Evolutionary conservation across 345 rosid species (phyloP), one percentile per base, ranked within the genome.

Genomic region (Luvunga scandens): DNA sequence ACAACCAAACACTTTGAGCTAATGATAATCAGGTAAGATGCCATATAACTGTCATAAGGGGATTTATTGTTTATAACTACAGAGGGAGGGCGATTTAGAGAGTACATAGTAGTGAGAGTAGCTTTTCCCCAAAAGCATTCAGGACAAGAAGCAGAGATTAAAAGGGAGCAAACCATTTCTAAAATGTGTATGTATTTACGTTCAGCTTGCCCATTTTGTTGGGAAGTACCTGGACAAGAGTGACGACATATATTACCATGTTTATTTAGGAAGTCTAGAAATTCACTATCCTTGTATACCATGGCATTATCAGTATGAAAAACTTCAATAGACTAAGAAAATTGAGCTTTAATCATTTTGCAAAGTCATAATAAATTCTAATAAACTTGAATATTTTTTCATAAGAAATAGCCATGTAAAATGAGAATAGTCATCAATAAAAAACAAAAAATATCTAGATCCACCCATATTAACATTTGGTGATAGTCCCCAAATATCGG

Each of bases 21-120:
- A 0, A 6, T 21, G 27, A 19, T 66, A 66, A 21, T 6, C 2
- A 6, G 55, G 84, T 34, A 19, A 14, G 2, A 36, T 8, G 0
- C 60, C 42, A 77, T 36, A 66, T 38, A 81, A 60, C 0, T 13
- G 22, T 81, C 78, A 72, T 53, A 77, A 8, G 66, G 62, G 56
- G 70, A 31, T 2, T 21, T 7, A 33, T 57, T 67, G 39, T 10
- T 3, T 9, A 67, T 7, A 6, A 67, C 62, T n/a, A 18, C 0
- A 4, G 60, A 34, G 0, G 53, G 50, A 30, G 42, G 1, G 8
- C 56, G 5, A 61, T 78, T 81, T 2, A 77, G 72, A 2, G 31
- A 18, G 27, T 65, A 72, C 10, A 31, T 19, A 28, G 22, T 18
- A 27, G 27, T 59, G 4, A 77, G 56, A 65, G 78, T 53, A 9